These are phyloP conservation scores for Diospyros lotus DNA, from an alignment of 148 eudicot genomes.

Conservation along the genomic window DNA sequence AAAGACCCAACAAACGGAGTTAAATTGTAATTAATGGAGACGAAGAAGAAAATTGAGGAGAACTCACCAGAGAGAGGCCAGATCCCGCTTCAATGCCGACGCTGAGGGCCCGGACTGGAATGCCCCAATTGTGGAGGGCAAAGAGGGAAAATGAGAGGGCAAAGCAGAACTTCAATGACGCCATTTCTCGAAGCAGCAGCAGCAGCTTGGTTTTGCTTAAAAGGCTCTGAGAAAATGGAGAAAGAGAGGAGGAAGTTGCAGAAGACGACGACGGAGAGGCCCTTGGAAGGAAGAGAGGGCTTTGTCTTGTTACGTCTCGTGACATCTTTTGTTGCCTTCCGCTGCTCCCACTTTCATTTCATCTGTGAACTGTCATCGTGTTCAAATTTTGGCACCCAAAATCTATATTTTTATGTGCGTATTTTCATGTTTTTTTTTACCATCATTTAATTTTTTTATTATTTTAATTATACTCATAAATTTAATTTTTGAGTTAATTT, in stretches of 20 bases:
- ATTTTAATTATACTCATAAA: no score
- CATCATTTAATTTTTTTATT: no score
- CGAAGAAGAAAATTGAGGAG: neutral
- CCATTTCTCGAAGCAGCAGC: conserved; percentile 6
- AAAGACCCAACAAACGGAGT: neutral
- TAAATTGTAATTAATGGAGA: neutral
- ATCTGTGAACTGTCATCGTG: no score
- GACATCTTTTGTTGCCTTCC: neutral
- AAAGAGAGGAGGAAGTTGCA: neutral
- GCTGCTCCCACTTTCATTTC: neutral
- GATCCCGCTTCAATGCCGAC: conserved; percentile 39
- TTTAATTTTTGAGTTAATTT: no score
- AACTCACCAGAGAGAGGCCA: conserved; percentile 36
- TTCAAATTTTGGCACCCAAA: neutral
- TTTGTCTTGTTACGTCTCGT: conserved; percentile 17
- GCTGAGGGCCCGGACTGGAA: conserved; percentile 37
- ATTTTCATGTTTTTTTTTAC: no score
- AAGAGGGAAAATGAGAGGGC: neutral
- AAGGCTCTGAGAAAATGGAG: conserved; percentile 7
- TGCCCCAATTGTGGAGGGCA: conserved; percentile 15
- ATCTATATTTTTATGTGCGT: neutral
- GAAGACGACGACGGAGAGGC: neutral
- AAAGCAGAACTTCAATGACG: conserved; percentile 20
- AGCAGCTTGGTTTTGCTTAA: neutral
- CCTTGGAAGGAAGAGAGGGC: neutral